Percentiles rank a stretch among this genome's conserved stretches.
phyloP scores from a whole-genome alignment of 805 yeast genomes.

The Wickerhamiella shivajii region DNA sequence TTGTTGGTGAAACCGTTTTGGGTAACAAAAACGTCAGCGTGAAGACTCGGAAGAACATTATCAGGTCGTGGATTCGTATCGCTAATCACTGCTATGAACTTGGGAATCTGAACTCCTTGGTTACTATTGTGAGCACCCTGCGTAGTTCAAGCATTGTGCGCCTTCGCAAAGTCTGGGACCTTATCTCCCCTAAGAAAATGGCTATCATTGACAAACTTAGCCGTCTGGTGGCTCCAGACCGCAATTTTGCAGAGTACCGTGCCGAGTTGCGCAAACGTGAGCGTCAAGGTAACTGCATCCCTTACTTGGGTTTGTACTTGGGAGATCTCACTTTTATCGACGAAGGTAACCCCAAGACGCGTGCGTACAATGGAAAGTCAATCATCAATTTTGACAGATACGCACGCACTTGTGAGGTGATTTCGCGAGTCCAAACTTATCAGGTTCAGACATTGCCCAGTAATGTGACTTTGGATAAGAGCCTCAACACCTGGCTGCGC shows the following conservation, averaged over 20 bases:
- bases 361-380: constrained; percentile 9
- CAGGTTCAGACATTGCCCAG: constrained; percentile 16
- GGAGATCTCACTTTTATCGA: constrained; percentile 26
- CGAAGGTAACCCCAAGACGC: constrained; percentile 25
- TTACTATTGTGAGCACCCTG: constrained; percentile 24
- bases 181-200: constrained; percentile 19
- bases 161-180: constrained; percentile 24
- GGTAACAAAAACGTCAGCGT: constrained; percentile 17
- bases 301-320: constrained; percentile 25
- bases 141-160: constrained; percentile 25
- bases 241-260: constrained; percentile 25
- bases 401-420: constrained; percentile 20
- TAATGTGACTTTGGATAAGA: constrained; percentile 13
- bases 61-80: constrained; percentile 26
- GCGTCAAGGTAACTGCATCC: constrained; percentile 21
- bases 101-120: constrained; percentile 23
- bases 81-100: constrained; percentile 23
- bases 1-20: constrained; percentile 25
- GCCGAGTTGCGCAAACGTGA: constrained; percentile 16
- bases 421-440: constrained; percentile 24
- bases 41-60: constrained; percentile 22
- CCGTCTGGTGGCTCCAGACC: constrained; percentile 23
- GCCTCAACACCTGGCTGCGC: constrained; percentile 24
- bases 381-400: constrained; percentile 26
- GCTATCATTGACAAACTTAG: constrained; percentile 17